A percentile compares a stretch with the other conserved stretches of the same genome.
These are phyloP conservation scores for Colletotrichum cuscutae DNA, from an alignment of 2,329 filamentous ascomycete genomes.

Conservation along the genomic window DNA sequence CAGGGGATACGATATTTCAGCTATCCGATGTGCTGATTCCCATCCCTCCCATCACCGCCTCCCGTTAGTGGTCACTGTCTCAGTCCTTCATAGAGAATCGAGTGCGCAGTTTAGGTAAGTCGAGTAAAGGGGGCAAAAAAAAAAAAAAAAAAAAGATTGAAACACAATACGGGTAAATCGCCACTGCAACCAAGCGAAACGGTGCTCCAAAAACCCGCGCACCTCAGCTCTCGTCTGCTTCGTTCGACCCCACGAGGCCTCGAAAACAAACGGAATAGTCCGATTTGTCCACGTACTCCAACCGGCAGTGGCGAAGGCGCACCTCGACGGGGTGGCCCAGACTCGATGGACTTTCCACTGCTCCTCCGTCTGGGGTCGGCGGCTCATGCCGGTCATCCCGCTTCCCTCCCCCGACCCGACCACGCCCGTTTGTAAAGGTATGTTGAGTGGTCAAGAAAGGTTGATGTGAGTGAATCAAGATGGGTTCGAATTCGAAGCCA, in stretches of 20 bases:
- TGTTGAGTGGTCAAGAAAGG: background rate
- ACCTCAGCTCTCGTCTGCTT: background rate
- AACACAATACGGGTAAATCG: background rate
- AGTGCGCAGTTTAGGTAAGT: too few relatives aligned
- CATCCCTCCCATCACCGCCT: too few relatives aligned
- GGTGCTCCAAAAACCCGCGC: background rate
- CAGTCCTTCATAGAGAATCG: background rate
- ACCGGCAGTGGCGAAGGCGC: constrained; percentile 6
- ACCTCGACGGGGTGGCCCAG: background rate
- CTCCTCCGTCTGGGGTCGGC: background rate
- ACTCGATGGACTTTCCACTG: background rate
- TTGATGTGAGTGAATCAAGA: too few relatives aligned
- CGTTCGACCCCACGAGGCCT: background rate
- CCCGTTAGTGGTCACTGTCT: too few relatives aligned
- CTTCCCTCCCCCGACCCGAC: background rate
- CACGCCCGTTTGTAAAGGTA: background rate
- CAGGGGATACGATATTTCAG: background rate
- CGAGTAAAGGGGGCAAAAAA: background rate
- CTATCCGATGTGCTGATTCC: background rate
- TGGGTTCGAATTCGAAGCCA: too few relatives aligned
- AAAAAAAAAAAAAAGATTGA: background rate
- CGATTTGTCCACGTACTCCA: constrained; percentile 1
- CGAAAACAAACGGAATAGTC: background rate
- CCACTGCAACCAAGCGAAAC: background rate
- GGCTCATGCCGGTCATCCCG: background rate